Evolutionary conservation across 2,329 filamentous ascomycete genomes (phyloP).

Genomic region (Diaporthe helianthi): DNA sequence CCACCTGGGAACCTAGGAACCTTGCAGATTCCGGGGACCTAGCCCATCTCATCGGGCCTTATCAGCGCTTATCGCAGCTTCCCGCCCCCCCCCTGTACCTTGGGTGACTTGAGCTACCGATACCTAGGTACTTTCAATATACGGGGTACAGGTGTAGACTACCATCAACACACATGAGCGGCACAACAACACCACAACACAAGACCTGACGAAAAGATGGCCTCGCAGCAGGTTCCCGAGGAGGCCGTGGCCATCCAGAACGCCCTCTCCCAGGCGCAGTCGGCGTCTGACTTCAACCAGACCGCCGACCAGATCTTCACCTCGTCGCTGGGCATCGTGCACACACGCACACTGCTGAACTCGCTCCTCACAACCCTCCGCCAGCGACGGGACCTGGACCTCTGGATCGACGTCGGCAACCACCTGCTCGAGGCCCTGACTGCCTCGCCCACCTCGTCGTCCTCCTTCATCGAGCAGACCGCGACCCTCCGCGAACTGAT

Average conservation of each 20-base stretch:
- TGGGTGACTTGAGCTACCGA: too few species aligned
- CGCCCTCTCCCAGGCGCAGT: conserved; percentile 28
- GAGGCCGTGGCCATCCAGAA: conserved; percentile 29
- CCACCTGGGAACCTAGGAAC: too few species aligned
- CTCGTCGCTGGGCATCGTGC: conserved; percentile 77
- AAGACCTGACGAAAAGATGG: conserved; percentile 1
- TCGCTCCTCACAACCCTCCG: conserved; percentile 70
- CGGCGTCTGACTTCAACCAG: conserved; percentile 66
- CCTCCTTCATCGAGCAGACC: conserved; percentile 83
- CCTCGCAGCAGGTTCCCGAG: conserved; percentile 30
- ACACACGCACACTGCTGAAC: conserved; percentile 73
- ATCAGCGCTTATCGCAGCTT: conserved; percentile 15
- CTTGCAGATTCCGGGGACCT: too few species aligned
- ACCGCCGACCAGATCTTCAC: conserved; percentile 72
- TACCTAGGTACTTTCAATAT: too few species aligned
- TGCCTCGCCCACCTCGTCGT: conserved; percentile 61
- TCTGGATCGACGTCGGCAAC: conserved; percentile 78
- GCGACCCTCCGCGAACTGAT: conserved; percentile 80
- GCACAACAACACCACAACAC: not conserved
- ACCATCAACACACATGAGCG: too few species aligned
- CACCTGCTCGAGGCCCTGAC: conserved; percentile 73
- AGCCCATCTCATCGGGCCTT: not conserved
- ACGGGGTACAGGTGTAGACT: too few species aligned
- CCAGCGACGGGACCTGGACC: conserved; percentile 64
- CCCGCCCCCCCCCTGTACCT: not conserved